Evolutionary conservation across 768 basidiomycete genomes (phyloP), one percentile per base, ranked within the genome.

Genomic region (Lepiota venenata): DNA sequence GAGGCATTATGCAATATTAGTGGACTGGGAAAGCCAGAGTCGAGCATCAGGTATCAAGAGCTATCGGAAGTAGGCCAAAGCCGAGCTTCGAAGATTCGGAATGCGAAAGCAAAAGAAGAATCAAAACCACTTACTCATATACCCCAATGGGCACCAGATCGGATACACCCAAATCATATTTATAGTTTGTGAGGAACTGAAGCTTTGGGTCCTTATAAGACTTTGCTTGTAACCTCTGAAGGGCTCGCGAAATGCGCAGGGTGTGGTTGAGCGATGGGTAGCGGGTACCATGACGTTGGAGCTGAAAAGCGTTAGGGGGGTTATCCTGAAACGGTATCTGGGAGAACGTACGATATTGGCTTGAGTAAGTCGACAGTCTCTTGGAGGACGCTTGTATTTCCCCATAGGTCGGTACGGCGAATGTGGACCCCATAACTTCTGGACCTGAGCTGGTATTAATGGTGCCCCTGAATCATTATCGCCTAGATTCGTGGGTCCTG

Each of bases 281-380:
- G 32, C 91, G 81, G 0, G 88, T 82, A 2, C 91, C 90, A 61
- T 93, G 91, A 12, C 91, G 75, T 68, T 92, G 85, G 10, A 93
- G 71, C 90, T 91, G 45, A 43, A 32, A 20, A 10, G 1, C 21
- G 3, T 45, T 45, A 25, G 10, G 3, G 21, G 21, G 2, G 14
- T 15, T 15, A n/a, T 14, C 43, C 4, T 4, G 22, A n/a, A 8
- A 15, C 3, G 21, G 8, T 35, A 38, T 25, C 16, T 11, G n/a
- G 40, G 20, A 35, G 8, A 15, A 59, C 48, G 38, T 35, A 39
- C 15, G 25, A 58, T 36, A 47, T 54, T 43, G 60, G 81, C 86
- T 70, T 87, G 85, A 15, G 71, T 72, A 43, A 88, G 64, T 15
- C 67, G 63, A 61, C 87, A 89, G n/a, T 63, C 63, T 2, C 62